Evolutionary conservation across 2,329 filamentous ascomycete species (phyloP).

Genomic region (Epichloe baconii): DNA sequence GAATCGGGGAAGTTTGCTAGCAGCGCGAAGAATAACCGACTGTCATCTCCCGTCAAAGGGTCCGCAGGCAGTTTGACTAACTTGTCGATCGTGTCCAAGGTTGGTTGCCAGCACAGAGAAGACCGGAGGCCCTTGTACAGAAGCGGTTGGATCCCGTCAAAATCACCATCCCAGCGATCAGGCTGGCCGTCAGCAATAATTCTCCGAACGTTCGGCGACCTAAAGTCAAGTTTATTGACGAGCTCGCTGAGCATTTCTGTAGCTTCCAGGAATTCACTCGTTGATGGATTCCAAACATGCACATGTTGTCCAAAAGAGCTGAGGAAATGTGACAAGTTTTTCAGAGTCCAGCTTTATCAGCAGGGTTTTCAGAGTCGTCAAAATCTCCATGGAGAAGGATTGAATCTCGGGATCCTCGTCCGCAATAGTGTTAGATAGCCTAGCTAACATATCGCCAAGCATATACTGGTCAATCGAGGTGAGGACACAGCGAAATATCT

Average conservation of each 20-base stretch:
- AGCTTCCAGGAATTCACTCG: slow-evolving; percentile 87
- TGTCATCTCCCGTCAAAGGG: slow-evolving; percentile 67
- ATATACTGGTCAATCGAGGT: slow-evolving; percentile 84
- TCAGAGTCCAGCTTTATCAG: slow-evolving; percentile 72
- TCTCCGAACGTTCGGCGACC: slow-evolving; percentile 52
- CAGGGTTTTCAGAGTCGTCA: slow-evolving; percentile 85
- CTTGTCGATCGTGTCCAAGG: slow-evolving; percentile 64
- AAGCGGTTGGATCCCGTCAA: slow-evolving; percentile 74
- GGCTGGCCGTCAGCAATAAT: slow-evolving; percentile 69
- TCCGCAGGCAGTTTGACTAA: slow-evolving; percentile 70
- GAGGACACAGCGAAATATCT: slow-evolving; percentile 88
- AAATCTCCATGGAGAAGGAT: slow-evolving; percentile 93
- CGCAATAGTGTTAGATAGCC: slow-evolving; percentile 91
- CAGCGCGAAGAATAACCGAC: slow-evolving; percentile 71
- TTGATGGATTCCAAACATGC: slow-evolving; percentile 95
- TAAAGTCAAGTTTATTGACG: slow-evolving; percentile 71
- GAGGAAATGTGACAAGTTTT: slow-evolving; percentile 77
- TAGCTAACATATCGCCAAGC: slow-evolving; percentile 91
- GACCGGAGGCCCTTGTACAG: slow-evolving; percentile 89
- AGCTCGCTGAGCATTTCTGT: slow-evolving; percentile 84
- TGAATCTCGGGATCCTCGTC: slow-evolving; percentile 91
- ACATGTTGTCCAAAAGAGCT: slow-evolving; percentile 95
- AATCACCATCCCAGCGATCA: slow-evolving; percentile 74
- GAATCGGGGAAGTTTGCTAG: slow-evolving; percentile 81
- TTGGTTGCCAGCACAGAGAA: slow-evolving; percentile 65